Evolutionary conservation across 352 stramenopile genomes (phyloP), one percentile per base, ranked within the genome.

Genomic region (Saprolegnia parasitica): DNA sequence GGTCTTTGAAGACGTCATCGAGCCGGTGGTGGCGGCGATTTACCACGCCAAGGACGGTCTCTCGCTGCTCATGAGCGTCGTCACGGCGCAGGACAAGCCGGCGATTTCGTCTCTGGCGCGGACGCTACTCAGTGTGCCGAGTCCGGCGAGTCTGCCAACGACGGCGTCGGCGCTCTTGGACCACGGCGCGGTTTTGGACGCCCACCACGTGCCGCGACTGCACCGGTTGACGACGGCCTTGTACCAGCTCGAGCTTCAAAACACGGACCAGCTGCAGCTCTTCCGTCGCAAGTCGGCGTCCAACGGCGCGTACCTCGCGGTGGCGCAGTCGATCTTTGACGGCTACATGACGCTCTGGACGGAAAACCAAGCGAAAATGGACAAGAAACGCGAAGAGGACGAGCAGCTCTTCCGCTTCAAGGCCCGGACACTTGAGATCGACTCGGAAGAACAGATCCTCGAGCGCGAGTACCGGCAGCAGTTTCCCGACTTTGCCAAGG

Each of bases 401-500:
- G 86, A 94, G 29, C 77, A 87, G 39, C 56, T 91, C 13, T 93
- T 93, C 71, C 92, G 92, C 71, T 96, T 93, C 76, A 93, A 95
- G 49, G 83, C 88, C 32, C 87, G 88, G 32, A 79, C 84, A 10
- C 56, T 93, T 4, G 86, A 96, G 21, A 80, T 96, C 37, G 80
- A 91, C 68, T 89, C 86, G 0, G 86, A 96, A 45, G 87, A 96
- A 54, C 76, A 93, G 29, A 64, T 96, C 1, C 65, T 92, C 13
- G 91, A 98, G 68, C 74, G 90, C 39, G 86, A 96, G 47, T 98
- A 93, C 67, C 77, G 84, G 5, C 77, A 97, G 21, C 89, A 98
- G 71, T 98, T 98, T 74, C 95, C 95, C 16, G 88, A 98, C 76
- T 95, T 95, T 62, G 81, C 83, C 8, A 78, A 79, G 42, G 81